Percentiles rank a stretch among this genome's conserved stretches.
Evolutionary conservation across 2,329 filamentous ascomycete species (phyloP).

Genomic region (Gliomastix tumulicola): DNA sequence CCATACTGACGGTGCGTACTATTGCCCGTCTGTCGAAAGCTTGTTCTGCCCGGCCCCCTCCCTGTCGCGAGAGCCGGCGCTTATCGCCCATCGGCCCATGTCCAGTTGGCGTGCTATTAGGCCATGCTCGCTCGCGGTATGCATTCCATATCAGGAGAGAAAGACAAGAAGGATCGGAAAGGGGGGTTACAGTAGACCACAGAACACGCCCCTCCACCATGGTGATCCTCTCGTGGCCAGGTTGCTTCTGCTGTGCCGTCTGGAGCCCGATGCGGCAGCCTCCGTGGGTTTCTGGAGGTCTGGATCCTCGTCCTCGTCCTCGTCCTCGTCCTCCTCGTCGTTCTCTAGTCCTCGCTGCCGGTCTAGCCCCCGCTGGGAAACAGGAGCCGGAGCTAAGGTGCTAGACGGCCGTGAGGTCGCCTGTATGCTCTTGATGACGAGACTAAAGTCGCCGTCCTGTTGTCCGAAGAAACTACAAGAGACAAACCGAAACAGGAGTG

Average conservation of each 20-base stretch:
- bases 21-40: no score
- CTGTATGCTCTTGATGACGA: conserved; percentile 20
- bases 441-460: conserved; percentile 60
- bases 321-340: conserved; percentile 1
- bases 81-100: no score
- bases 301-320: not conserved
- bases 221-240: not conserved
- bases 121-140: no score
- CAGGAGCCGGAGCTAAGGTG: no score
- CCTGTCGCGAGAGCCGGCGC: no score
- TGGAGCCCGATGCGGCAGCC: not conserved
- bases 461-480: conserved; percentile 63
- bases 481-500: not conserved
- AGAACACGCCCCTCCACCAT: conserved; percentile 6
- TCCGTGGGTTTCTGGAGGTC: conserved; percentile 1
- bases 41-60: no score
- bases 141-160: no score
- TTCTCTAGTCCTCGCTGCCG: no score
- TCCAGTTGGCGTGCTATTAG: no score
- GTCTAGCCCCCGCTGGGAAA: no score
- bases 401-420: conserved; percentile 5
- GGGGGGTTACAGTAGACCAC: conserved; percentile 2
- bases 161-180: no score
- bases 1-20: no score
- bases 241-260: not conserved